Base-by-base conservation (phyloP, 371 early-diverging fungal genomes). In the Apophysomyces variabilis region DNA sequence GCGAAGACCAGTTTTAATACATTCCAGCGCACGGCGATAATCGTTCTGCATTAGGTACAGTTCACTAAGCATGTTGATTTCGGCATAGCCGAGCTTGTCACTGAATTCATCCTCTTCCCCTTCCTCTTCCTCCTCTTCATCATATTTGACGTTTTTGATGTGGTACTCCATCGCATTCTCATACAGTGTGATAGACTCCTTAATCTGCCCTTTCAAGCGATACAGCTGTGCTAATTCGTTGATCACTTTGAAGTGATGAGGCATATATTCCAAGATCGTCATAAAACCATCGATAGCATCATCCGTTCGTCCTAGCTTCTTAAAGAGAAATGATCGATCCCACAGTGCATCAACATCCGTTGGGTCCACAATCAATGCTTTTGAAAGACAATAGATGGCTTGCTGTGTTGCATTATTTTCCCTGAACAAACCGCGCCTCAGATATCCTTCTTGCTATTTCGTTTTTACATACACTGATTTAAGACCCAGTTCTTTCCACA, bases 401-500 rank as follows among this genome's bases (percentile, higher is more conserved):
- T 96, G 95, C 32, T 89, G 86, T 8, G 74, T 69, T 16, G 89
- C 84, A 38, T 86, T 84, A 36, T 87, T 81, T 50, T 90, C 84
- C 63, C 94, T 93, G 18, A 60, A 14, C 13, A 0, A 66, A 35
- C n/a, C 56, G 8, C 1, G 21, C 9, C 54, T 50, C 54, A 50
- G 54, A 18, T 50, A 21, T 21, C 21, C 47, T 7, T 7, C 14
- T n/a, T 18, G n/a, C 3, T 14, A 39, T 13, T 36, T 26, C 37
- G 41, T 16, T 45, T 7, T 46, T 43, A 62, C 83, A 68, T 79
- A 89, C 93, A 82, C 84, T 43, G 92, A 91, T 56, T 88, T 89
- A 38, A 75, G 71, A 44, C 87, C 95, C 18, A 97, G 80, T 67
- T 92, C 90, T 65, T 92, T 91, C 99, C 99, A 99, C 36, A 95